Base-by-base conservation (phyloP, 2,329 filamentous ascomycete genomes). In the Aspergillus quadricinctus region DNA sequence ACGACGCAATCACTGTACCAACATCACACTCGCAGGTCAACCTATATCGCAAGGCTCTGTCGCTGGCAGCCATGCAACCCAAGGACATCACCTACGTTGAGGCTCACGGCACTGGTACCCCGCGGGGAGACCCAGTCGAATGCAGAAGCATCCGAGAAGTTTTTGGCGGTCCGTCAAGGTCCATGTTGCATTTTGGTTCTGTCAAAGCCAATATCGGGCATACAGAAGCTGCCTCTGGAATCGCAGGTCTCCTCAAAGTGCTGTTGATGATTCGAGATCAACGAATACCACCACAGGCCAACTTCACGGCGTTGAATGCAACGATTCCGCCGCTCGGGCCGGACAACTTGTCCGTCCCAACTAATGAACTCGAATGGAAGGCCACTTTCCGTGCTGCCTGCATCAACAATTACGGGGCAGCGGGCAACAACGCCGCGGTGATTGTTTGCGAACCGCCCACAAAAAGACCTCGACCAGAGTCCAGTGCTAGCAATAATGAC, bases 121-220 rank as follows among this genome's bases (percentile, higher is more conserved):
- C 21, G 9, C 49, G 54, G 2, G 56, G 52, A 3, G 56, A 57
- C 14, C 56, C 56, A 5, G 49, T 57, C 31, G 56, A 57, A 35
- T 43, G 35, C 10, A 40, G 41, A 2, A 55, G 40, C n/a, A 25
- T 57, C 9, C 21, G 49, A 1, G 5, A 46, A 2, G 48, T 49
- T 2, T 59, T 60, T 54, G 53, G 53, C 4, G 23, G 29, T 2
- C 7, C 11, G 31, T 23, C 23, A 23, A 35, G 31, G 14, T 14
- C 43, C 1, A 23, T 43, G 17, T n/a, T 56, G 41, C 25, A 48
- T 37, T 11, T 69, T 1, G 59, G 54, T 1, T 65, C 66, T 25
- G 52, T 69, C 52, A 71, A 71, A 40, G 66, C 57, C 4, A 62
- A 61, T 41, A 61, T 71, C 11, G 70, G 71, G 3, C 71, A 72